Evolutionary conservation across 306 rosid genomes (phyloP).

Genomic region (Inga laurina): DNA sequence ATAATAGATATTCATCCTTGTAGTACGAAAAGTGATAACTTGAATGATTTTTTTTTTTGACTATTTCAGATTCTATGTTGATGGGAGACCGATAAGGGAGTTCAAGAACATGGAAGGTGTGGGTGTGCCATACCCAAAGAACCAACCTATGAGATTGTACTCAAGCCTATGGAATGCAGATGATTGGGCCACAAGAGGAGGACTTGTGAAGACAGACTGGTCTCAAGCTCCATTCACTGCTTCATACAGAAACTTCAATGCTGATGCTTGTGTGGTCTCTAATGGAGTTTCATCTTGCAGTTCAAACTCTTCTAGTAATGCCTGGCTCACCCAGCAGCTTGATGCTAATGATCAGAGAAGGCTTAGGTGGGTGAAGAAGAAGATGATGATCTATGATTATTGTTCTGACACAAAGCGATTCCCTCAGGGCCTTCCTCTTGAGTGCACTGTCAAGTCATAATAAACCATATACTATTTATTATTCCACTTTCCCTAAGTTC

Average conservation of each 20-base stretch:
- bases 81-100: slow-evolving; percentile 66
- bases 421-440: slow-evolving; percentile 40
- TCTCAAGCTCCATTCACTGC: slow-evolving; percentile 63
- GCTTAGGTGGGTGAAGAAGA: slow-evolving; percentile 54
- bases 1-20: background rate
- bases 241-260: slow-evolving; percentile 62
- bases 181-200: slow-evolving; percentile 86
- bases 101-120: slow-evolving; percentile 67
- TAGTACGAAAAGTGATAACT: background rate
- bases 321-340: slow-evolving; percentile 48
- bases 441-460: slow-evolving; percentile 2
- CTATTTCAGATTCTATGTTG: slow-evolving; percentile 55
- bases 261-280: slow-evolving; percentile 48
- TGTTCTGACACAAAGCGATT: slow-evolving; percentile 51
- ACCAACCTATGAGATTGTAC: slow-evolving; percentile 64
- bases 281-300: slow-evolving; percentile 52
- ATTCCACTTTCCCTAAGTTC: background rate
- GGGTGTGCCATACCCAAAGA: slow-evolving; percentile 63
- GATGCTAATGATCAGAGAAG: slow-evolving; percentile 38
- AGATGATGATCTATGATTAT: slow-evolving; percentile 73
- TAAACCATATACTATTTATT: background rate
- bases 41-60: background rate
- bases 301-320: slow-evolving; percentile 2
- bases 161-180: slow-evolving; percentile 75
- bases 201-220: slow-evolving; percentile 78